A percentile compares a stretch with the other conserved stretches of the same genome.
These are phyloP conservation scores for Boletus semigastroideus DNA, from an alignment of 1,284 basidiomycete species.

Conservation along the genomic window DNA sequence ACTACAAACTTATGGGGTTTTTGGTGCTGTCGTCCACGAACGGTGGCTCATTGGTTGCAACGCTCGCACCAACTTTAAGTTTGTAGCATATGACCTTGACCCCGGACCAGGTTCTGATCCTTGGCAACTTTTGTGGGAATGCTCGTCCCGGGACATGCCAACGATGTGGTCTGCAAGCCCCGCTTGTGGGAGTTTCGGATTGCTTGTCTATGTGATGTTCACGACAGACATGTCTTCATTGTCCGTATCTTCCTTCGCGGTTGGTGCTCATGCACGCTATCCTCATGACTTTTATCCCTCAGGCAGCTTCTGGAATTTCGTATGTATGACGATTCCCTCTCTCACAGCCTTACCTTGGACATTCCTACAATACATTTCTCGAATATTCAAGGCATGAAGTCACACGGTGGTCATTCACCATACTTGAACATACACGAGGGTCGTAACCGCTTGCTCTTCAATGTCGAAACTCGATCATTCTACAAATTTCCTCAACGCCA, in stretches of 20 bases:
- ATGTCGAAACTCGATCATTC: background rate
- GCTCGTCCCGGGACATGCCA: too few relatives aligned
- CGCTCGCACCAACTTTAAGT: too few relatives aligned
- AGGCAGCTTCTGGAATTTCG: background rate
- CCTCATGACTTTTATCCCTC: too few relatives aligned
- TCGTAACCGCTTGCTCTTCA: background rate
- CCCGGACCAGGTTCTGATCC: too few relatives aligned
- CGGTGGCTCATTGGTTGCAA: too few relatives aligned
- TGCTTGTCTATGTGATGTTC: background rate
- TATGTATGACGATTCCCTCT: background rate
- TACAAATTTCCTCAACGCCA: background rate
- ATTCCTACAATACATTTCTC: background rate
- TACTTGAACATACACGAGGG: background rate
- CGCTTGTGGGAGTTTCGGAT: background rate
- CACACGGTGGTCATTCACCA: background rate
- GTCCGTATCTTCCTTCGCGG: too few relatives aligned
- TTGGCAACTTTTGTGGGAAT: background rate
- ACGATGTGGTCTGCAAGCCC: background rate
- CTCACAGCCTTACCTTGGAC: background rate
- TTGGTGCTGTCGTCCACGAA: background rate
- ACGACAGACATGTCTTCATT: too few relatives aligned
- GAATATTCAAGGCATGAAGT: too few relatives aligned
- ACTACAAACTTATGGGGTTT: background rate
- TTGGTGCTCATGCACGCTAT: too few relatives aligned
- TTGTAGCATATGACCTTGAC: background rate